phyloP scores from a whole-genome alignment of 495 filamentous ascomycete genomes.

The Penicillium steckii region DNA sequence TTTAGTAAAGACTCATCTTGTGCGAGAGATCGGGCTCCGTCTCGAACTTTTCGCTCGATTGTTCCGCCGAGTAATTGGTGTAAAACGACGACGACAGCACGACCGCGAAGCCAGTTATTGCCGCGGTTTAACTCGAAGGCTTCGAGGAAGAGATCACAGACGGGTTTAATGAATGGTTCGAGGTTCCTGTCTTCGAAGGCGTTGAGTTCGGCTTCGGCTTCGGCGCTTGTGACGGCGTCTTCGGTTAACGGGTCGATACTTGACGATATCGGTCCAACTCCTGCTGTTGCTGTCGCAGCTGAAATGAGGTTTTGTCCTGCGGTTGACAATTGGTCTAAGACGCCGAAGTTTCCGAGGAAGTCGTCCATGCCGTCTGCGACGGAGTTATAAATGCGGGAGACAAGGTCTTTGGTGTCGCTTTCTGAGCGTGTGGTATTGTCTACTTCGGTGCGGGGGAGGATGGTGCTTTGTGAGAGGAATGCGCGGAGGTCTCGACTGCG shows the following conservation, averaged over 20 bases:
- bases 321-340: conserved; percentile 89
- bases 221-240: conserved; percentile 68
- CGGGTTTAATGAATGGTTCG: conserved; percentile 96
- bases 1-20: conserved; percentile 76
- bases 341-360: conserved; percentile 90
- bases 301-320: conserved; percentile 92
- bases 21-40: conserved; percentile 65
- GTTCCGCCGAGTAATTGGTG: conserved; percentile 75
- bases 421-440: conserved; percentile 55
- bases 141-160: conserved; percentile 96
- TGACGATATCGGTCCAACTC: not conserved
- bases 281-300: conserved; percentile 60
- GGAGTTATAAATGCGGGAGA: conserved; percentile 91
- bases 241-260: conserved; percentile 47
- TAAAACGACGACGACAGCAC: conserved; percentile 84
- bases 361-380: conserved; percentile 99
- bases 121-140: conserved; percentile 91
- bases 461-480: conserved; percentile 88
- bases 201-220: conserved; percentile 91
- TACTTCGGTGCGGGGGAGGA: conserved; percentile 54
- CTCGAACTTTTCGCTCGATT: conserved; percentile 91
- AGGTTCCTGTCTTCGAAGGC: conserved; percentile 89
- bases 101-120: conserved; percentile 90
- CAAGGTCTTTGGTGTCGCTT: conserved; percentile 79
- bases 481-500: conserved; percentile 88